Base-by-base conservation (phyloP, 306 rosid species). In the Castanea sativa region DNA sequence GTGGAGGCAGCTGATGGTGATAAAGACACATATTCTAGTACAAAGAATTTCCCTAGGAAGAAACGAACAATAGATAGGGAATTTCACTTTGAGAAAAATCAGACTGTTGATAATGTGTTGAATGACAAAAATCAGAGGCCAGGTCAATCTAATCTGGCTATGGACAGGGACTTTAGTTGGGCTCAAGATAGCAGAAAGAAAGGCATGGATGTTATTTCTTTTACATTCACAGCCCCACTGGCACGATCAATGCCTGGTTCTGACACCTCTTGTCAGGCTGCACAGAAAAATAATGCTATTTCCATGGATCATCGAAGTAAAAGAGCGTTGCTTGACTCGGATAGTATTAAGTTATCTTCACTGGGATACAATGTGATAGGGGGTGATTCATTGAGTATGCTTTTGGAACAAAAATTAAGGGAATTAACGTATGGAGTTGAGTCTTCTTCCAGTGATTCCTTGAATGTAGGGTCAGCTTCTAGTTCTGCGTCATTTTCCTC, bases 171-270 rank as follows among this genome's bases (percentile, higher is more conserved):
- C 67, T 67, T 77, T 38, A 86, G 79, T 83, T 83, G 91, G 93
- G 69, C 80, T 23, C 92, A 87, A 71, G 92, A 92, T 41, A 81
- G 79, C 65, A 88, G 76, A 84, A 94, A 76, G 83, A 90, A 92
- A 69, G 97, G 92, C 74, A 86, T 86, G 79, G 99, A 94, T 83
- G 93, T 94, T 70, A 93, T 94, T 83, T 94, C 99, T 74, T 94
- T 94, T 86, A 94, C 99, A 78, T 94, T 94, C 84, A 92, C 99
- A 25, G 88, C 99, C 55, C 99, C 99, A 9, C 88, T 94, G 77
- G 69, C 95, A 65, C 86, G 92, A 79, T 84, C 79, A 79, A 81
- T 63, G 71, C 83, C 87, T 33, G 88, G 87, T 81, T 86, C 87
- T 53, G 97, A 88, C 73, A 80, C 82, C 74, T 83, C 92, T 30